These are phyloP conservation scores for Ceratobasidium papillatum DNA, from an alignment of 1,284 basidiomycete species.

Conservation along the genomic window DNA sequence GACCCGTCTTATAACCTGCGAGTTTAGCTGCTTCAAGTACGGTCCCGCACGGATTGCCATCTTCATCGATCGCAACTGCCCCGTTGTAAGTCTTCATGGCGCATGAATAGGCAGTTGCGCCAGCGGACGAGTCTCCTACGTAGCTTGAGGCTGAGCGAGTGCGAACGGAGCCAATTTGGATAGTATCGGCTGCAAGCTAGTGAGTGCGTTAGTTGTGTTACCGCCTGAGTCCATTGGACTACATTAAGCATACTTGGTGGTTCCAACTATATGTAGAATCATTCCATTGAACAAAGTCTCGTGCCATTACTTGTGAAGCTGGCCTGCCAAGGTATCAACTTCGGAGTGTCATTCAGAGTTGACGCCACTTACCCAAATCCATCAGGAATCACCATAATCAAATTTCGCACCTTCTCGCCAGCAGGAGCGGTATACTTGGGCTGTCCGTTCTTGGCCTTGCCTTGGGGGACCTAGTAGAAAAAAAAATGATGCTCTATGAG, in stretches of 20 bases:
- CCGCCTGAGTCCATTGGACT: background rate
- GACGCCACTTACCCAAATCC: slow-evolving; percentile 47
- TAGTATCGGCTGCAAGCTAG: slow-evolving; percentile 49
- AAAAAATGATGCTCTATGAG: background rate
- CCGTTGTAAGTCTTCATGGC: slow-evolving; percentile 50
- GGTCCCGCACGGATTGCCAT: slow-evolving; percentile 51
- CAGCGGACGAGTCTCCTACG: slow-evolving; percentile 52
- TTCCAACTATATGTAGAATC: slow-evolving; percentile 42
- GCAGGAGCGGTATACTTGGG: background rate
- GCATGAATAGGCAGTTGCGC: slow-evolving; percentile 51
- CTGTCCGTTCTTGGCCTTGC: slow-evolving; percentile 37
- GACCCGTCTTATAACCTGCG: slow-evolving; percentile 49
- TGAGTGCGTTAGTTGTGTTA: background rate
- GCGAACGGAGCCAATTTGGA: slow-evolving; percentile 50
- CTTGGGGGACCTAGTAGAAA: slow-evolving; percentile 23
- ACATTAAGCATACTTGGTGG: slow-evolving; percentile 29
- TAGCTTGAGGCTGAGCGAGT: slow-evolving; percentile 50
- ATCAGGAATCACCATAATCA: slow-evolving; percentile 47
- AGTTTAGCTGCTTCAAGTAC: slow-evolving; percentile 52
- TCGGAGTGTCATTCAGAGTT: background rate
- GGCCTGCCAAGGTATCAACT: slow-evolving; percentile 43
- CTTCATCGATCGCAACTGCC: slow-evolving; percentile 50
- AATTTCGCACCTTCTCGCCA: slow-evolving; percentile 42
- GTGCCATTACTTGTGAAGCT: slow-evolving; percentile 51
- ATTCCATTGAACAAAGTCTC: slow-evolving; percentile 48